A percentile compares a stretch with the other conserved stretches of the same genome.
Evolutionary conservation across 352 stramenopile species (phyloP).

Genomic region (Phytophthora gonapodyides): DNA sequence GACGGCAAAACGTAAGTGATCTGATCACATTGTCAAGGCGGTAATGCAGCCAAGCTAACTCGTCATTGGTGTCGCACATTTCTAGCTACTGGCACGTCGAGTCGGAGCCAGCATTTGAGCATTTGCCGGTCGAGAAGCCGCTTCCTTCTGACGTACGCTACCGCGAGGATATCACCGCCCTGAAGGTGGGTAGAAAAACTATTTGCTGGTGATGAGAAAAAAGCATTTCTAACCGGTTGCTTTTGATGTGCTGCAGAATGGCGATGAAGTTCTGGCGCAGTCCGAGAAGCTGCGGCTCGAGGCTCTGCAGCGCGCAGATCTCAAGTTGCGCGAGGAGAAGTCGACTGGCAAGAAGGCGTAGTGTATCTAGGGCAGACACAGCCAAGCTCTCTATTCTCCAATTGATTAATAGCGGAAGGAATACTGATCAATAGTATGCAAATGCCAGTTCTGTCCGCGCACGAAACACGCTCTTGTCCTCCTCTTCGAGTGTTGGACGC

Average conservation of each 20-base stretch:
- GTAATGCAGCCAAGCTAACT: not conserved
- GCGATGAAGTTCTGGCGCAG: conserved; percentile 62
- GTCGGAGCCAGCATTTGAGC: conserved; percentile 64
- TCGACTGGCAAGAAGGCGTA: conserved; percentile 5
- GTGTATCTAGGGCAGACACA: not conserved
- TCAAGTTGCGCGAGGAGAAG: conserved; percentile 41
- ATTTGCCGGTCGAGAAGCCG: conserved; percentile 44
- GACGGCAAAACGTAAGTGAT: conserved; percentile 61
- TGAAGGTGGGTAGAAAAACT: conserved; percentile 40
- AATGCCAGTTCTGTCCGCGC: conserved; percentile 14
- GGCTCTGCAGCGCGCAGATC: conserved; percentile 67
- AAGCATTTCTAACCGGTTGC: not conserved
- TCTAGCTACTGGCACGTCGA: conserved; percentile 73
- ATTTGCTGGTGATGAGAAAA: not conserved
- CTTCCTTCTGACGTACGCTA: conserved; percentile 66
- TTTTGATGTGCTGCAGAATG: conserved; percentile 31
- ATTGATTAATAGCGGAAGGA: conserved; percentile 29
- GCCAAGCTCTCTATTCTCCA: conserved; percentile 35
- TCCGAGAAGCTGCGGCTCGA: conserved; percentile 71
- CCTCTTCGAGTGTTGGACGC: conserved; percentile 1
- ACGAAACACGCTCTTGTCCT: conserved; percentile 7
- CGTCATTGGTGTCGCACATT: conserved; percentile 1
- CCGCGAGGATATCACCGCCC: conserved; percentile 63
- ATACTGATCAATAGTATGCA: conserved; percentile 28
- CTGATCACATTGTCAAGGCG: not conserved